phyloP scores from a whole-genome alignment of 176 grass and related monocot species.

The Alopecurus myosuroides region DNA sequence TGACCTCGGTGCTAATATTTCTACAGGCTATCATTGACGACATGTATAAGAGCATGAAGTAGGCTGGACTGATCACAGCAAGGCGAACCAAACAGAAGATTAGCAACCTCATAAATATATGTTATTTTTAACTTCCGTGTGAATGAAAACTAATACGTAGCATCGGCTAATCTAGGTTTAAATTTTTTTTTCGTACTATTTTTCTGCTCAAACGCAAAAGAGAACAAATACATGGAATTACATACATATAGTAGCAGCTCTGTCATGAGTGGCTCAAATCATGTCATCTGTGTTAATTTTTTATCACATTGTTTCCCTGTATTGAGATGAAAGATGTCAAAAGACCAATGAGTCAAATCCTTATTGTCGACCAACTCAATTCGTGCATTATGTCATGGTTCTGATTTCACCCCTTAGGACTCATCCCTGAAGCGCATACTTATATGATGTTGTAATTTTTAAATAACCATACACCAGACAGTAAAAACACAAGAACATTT shows the following conservation, averaged over 20 bases:
- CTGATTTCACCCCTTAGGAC: neutral
- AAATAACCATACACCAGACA: neutral
- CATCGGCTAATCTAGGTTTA: neutral
- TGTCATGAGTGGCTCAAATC: neutral
- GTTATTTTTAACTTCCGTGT: neutral
- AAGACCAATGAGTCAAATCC: neutral
- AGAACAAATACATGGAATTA: neutral
- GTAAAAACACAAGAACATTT: neutral
- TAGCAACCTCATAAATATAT: neutral
- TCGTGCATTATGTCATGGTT: neutral
- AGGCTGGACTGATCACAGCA: slow-evolving; percentile 2
- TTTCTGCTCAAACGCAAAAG: neutral
- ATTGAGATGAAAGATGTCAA: neutral
- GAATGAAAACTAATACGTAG: neutral
- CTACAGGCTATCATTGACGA: slow-evolving; percentile 56
- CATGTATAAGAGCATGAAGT: slow-evolving; percentile 72
- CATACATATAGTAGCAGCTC: neutral
- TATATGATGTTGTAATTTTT: neutral
- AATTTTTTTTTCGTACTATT: neutral
- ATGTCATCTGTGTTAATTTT: neutral
- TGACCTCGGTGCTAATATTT: slow-evolving; percentile 7
- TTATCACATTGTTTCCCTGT: neutral
- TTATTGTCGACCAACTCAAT: neutral
- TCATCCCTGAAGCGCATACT: neutral
- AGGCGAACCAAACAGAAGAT: neutral